Evolutionary conservation across 305 asterid species (phyloP).

Genomic region (Salvia sclarea): DNA sequence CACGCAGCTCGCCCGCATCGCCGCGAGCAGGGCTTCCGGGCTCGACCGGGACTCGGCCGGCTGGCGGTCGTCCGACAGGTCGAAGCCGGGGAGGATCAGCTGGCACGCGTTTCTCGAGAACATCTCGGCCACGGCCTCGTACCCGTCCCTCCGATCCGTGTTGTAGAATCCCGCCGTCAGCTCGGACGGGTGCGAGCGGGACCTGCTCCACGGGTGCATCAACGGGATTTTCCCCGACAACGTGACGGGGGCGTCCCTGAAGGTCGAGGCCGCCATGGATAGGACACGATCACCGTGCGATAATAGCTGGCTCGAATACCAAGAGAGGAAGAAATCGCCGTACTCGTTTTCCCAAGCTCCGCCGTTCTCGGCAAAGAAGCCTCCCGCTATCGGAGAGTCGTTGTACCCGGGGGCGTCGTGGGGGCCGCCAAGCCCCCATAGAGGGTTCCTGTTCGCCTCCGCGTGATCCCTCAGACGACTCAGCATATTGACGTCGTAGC

Average conservation of each 20-base stretch:
- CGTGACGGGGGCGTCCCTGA: constrained; percentile 44
- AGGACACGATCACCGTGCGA: constrained; percentile 64
- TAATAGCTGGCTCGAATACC: constrained; percentile 66
- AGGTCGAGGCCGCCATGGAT: constrained; percentile 62
- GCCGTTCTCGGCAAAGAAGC: constrained; percentile 64
- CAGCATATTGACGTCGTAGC: constrained; percentile 73
- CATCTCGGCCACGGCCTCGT: constrained; percentile 46
- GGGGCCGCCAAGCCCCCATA: constrained; percentile 90
- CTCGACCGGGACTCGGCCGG: constrained; percentile 46
- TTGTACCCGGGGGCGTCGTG: constrained; percentile 59
- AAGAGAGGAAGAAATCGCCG: constrained; percentile 80
- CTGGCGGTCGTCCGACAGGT: constrained; percentile 52
- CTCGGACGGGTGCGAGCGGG: constrained; percentile 82
- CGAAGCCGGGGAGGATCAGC: constrained; percentile 65
- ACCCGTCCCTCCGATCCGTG: constrained; percentile 66
- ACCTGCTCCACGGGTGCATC: constrained; percentile 48
- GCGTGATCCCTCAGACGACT: constrained; percentile 58
- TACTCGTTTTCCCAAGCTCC: constrained; percentile 83
- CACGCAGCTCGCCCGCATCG: constrained; percentile 50
- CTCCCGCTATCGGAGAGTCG: constrained; percentile 48
- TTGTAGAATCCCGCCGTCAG: constrained; percentile 67
- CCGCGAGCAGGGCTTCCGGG: constrained; percentile 55
- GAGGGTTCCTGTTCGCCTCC: constrained; percentile 52
- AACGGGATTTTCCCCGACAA: constrained; percentile 67
- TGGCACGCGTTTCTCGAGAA: constrained; percentile 57